A percentile compares a stretch with the other conserved stretches of the same genome.
Conservation (phyloP, 2,329 filamentous ascomycete species). For the Phyllosticta citrichinensis region DNA sequence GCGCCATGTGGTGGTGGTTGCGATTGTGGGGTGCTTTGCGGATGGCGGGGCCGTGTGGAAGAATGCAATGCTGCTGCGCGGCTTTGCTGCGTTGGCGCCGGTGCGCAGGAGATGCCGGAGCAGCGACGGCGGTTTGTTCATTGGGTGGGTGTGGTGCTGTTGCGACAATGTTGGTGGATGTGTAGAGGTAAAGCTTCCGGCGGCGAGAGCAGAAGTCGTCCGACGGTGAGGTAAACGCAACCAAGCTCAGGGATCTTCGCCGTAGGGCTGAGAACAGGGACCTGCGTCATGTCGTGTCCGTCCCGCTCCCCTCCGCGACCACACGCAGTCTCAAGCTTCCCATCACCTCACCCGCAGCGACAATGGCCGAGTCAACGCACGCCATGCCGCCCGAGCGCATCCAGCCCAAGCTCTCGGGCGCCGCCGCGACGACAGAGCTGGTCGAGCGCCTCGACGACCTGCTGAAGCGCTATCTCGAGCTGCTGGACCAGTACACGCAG, state of each 20-base stretch:
- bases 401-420: background rate
- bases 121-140: background rate
- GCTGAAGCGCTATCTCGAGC: slow-evolving; percentile 53
- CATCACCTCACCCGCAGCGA: background rate
- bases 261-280: slow-evolving; percentile 5
- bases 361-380: background rate
- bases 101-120: slow-evolving; percentile 3
- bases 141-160: background rate
- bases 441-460: slow-evolving; percentile 48
- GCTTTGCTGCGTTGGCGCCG: background rate
- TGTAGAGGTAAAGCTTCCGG: too few species aligned
- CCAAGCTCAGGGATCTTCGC: background rate
- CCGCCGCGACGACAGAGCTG: slow-evolving; percentile 15
- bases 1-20: background rate
- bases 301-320: background rate
- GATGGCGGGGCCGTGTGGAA: background rate
- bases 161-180: background rate
- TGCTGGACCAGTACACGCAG: slow-evolving; percentile 57
- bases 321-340: background rate
- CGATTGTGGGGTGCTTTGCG: background rate
- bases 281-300: background rate
- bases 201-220: background rate
- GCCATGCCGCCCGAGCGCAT: background rate
- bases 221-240: background rate
- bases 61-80: background rate